These are phyloP conservation scores for Cercospora berteroae DNA, from an alignment of 2,329 filamentous ascomycete genomes.

Conservation along the genomic window DNA sequence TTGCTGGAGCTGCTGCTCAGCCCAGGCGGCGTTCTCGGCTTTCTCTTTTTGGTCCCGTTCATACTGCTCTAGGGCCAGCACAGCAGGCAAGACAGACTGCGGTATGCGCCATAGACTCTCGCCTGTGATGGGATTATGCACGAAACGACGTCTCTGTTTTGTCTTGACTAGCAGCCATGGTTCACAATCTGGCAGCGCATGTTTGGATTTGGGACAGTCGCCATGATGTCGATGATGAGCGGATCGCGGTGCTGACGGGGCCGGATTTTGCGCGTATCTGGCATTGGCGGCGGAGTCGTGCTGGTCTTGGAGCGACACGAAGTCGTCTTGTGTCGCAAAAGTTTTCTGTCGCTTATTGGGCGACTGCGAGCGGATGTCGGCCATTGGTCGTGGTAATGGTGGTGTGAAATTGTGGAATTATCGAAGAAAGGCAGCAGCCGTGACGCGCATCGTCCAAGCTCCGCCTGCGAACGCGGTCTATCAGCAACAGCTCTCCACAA, in stretches of 20 bases:
- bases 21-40: conserved; percentile 35
- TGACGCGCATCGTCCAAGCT: neutral
- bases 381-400: neutral
- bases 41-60: conserved; percentile 66
- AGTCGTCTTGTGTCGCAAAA: conserved; percentile 28
- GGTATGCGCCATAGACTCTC: conserved; percentile 96
- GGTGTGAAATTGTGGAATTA: neutral
- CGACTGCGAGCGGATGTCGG: conserved; percentile 28
- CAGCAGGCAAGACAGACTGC: conserved; percentile 74
- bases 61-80: conserved; percentile 64
- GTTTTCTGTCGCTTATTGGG: conserved; percentile 30
- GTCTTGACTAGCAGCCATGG: conserved; percentile 94
- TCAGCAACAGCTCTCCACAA: neutral
- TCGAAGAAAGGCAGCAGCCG: neutral
- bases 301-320: conserved; percentile 30
- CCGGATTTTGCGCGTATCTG: neutral
- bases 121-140: conserved; percentile 81
- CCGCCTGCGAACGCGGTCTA: neutral
- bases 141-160: conserved; percentile 83
- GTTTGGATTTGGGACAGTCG: conserved; percentile 79
- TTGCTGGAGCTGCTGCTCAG: conserved; percentile 33
- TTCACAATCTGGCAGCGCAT: conserved; percentile 73
- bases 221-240: conserved; percentile 38
- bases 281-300: neutral
- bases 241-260: neutral